Evolutionary conservation across 2,329 filamentous ascomycete species (phyloP).

Genomic region (Verticillium nubilum): DNA sequence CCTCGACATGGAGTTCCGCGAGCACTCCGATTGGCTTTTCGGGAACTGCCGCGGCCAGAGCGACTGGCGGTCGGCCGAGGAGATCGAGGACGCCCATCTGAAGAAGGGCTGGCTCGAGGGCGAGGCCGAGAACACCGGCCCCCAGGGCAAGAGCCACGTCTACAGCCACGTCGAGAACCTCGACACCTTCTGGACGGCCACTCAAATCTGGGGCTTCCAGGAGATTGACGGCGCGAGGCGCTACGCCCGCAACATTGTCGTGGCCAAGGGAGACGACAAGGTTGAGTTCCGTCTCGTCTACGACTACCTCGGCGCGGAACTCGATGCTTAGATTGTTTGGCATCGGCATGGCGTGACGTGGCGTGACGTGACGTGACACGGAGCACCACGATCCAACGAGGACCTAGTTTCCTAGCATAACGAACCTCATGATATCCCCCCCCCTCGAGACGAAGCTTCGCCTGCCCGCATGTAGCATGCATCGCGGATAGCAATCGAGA

Average conservation of each 20-base stretch:
- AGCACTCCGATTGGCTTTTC: conserved; percentile 76
- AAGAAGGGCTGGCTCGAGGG: conserved; percentile 55
- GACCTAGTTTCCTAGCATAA: neutral
- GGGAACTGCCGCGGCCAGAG: conserved; percentile 61
- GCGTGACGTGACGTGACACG: neutral
- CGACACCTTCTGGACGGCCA: conserved; percentile 48
- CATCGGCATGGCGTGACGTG: neutral
- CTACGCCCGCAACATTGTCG: conserved; percentile 47
- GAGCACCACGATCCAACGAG: neutral
- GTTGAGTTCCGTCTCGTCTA: conserved; percentile 50
- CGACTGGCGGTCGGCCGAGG: conserved; percentile 39
- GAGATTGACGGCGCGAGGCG: conserved; percentile 43
- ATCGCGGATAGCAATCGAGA: neutral
- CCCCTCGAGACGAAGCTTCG: neutral
- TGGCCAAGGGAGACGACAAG: conserved; percentile 44
- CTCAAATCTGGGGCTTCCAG: conserved; percentile 59
- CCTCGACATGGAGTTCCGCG: conserved; percentile 46
- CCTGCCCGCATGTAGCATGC: neutral
- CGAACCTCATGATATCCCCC: neutral
- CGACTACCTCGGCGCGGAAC: conserved; percentile 34
- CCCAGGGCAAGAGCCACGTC: conserved; percentile 57
- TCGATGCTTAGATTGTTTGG: neutral
- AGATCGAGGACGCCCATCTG: conserved; percentile 51
- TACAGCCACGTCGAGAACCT: conserved; percentile 55
- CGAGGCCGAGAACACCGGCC: conserved; percentile 41